A percentile compares a stretch with the other conserved stretches of the same genome.
phyloP scores from a whole-genome alignment of 1,284 basidiomycete species.

The Exobasidium rhododendri region DNA sequence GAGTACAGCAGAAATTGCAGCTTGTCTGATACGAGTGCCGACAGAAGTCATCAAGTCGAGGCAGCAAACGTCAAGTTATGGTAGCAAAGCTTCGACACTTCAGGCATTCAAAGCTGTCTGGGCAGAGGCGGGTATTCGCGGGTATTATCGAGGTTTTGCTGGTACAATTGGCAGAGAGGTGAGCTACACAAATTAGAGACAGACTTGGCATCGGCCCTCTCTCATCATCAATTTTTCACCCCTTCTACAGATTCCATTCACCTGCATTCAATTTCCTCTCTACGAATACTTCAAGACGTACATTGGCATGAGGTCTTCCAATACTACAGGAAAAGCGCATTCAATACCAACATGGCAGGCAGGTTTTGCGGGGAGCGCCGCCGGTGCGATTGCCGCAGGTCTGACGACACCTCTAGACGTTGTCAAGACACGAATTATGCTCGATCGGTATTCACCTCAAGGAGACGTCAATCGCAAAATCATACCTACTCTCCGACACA shows the following conservation, averaged over 20 bases:
- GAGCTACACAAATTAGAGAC: no score
- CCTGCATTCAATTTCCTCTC: constrained; percentile 92
- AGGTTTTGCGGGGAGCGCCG: constrained; percentile 82
- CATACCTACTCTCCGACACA: constrained; percentile 57
- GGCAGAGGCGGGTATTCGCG: constrained; percentile 64
- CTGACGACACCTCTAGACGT: constrained; percentile 94
- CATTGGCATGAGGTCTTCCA: constrained; percentile 20
- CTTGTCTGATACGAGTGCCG: constrained; percentile 87
- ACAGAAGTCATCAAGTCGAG: constrained; percentile 90
- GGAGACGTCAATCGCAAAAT: constrained; percentile 42
- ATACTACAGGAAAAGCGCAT: not conserved
- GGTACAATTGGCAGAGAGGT: constrained; percentile 76
- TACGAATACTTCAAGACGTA: constrained; percentile 79
- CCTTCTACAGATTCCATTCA: constrained; percentile 79
- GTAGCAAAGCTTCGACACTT: constrained; percentile 60
- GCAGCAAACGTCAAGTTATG: constrained; percentile 71
- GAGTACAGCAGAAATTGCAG: constrained; percentile 60
- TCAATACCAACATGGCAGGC: constrained; percentile 74
- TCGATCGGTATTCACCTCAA: constrained; percentile 61
- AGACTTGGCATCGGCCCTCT: constrained; percentile 10
- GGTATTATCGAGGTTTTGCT: constrained; percentile 76
- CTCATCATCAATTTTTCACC: constrained; percentile 2
- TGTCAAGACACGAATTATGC: constrained; percentile 94
- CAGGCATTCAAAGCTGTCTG: constrained; percentile 60
- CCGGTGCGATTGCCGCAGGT: constrained; percentile 84